phyloP scores from a whole-genome alignment of 495 filamentous ascomycete genomes.

The Hypomontagnella submonticulosa region DNA sequence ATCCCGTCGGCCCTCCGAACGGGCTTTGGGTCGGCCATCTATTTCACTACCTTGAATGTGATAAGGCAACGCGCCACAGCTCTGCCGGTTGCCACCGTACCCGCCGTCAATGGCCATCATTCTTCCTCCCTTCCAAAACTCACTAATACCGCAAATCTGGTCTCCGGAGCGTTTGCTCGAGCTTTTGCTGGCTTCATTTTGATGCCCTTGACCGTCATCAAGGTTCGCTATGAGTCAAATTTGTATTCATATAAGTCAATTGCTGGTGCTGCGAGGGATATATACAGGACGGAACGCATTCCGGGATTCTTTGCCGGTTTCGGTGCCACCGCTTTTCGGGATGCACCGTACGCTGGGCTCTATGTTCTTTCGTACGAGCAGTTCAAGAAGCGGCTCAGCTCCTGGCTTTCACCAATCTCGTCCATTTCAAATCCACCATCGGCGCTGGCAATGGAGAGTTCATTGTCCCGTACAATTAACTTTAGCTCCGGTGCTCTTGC shows the following conservation, averaged over 20 bases:
- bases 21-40: constrained; percentile 90
- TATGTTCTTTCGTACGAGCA: constrained; percentile 97
- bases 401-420: constrained; percentile 39
- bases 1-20: constrained; percentile 91
- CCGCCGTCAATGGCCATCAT: constrained; percentile 32
- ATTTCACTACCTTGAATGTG: constrained; percentile 89
- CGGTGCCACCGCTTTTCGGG: constrained; percentile 90
- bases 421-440: constrained; percentile 29
- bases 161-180: constrained; percentile 84
- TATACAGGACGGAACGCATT: constrained; percentile 76
- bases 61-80: constrained; percentile 77
- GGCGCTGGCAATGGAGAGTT: constrained; percentile 42
- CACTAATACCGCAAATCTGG: constrained; percentile 83
- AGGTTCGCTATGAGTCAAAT: constrained; percentile 92
- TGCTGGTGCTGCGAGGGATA: constrained; percentile 75
- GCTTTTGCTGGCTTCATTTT: constrained; percentile 87
- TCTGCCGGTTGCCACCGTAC: constrained; percentile 51
- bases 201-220: constrained; percentile 97
- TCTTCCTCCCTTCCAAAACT: constrained; percentile 86
- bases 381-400: constrained; percentile 73
- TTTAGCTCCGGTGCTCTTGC: constrained; percentile 83
- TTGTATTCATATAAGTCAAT: constrained; percentile 88
- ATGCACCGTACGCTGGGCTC: constrained; percentile 94
- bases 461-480: constrained; percentile 77
- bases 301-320: constrained; percentile 93